Evolutionary conservation across 495 filamentous ascomycete species (phyloP), one percentile per base, ranked within the genome.

Genomic region (Lophium mytilinum): DNA sequence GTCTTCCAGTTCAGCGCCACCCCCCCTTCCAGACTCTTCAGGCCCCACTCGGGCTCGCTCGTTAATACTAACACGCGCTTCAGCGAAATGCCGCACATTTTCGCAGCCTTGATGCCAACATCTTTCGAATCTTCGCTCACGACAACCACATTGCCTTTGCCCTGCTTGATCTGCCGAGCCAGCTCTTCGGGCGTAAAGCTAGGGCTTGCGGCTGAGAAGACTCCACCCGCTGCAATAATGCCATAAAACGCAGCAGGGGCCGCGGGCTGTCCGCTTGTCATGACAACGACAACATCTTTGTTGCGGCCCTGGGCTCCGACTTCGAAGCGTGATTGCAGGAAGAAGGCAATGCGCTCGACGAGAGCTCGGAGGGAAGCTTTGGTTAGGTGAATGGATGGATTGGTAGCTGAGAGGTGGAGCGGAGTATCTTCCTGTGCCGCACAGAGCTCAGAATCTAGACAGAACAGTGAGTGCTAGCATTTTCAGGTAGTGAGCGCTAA

Each of bases 241-340:
- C 72, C 71, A 53, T 74, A 78, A 61, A 81, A 78, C 21, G 78
- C 35, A 24, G 71, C 63, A 0, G 76, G 70, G 7, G 77, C 68
- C 5, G 76, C 67, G 14, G 68, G 72, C 60, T 80, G 74, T 0
- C 78, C 78, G 4, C 72, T 71, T n/a, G 74, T 73, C 18, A 78
- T 74, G 47, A 72, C 70, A 12, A 78, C 67, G 11, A 80, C 73
- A 36, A 79, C 74, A 61, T 83, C 79, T 52, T 76, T 73, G 36
- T 72, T 69, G 0, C 72, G 69, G 7, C 78, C 77, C 21, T 69
- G 45, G 17, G 62, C 37, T n/a, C 78, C 78, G 51, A 81, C 67
- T 43, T 72, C 75, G 49, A 75, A 80, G 19, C 65, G 62, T 42
- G 73, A 42, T 43, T 78, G 74, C 9, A 81, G 69, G 39, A 71